Evolutionary conservation across 1,139 yeast species (phyloP), one percentile per base, ranked within the genome.

Genomic region (Meyerozyma sp.): DNA sequence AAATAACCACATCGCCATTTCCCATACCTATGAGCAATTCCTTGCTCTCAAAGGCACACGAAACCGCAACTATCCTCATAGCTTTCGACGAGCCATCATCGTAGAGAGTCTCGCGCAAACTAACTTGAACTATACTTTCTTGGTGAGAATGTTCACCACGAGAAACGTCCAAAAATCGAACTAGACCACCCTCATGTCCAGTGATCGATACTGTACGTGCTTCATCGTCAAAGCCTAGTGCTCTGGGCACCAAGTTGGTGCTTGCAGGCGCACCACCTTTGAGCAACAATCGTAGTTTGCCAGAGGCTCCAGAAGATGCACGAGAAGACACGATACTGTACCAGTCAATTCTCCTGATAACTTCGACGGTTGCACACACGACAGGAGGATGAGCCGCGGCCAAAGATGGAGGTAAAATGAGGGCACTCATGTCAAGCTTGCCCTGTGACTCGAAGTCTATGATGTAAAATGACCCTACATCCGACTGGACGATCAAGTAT

Each of bases 141-240:
- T 79, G 69, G 41, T 83, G 89, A 47, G 76, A 84, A 14, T 80
- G 65, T 53, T 87, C 96, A 25, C 86, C 87, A 49, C 83, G 80
- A 0, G 95, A 81, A 1, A 90, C 83, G 61, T 91, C 96, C 75
- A 88, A 82, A 18, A 93, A 61, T 49, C 95, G 74, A 0, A 93
- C 81, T 20, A 79, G 72, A 0, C 97, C 98, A 55, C 84, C 82
- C 32, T 77, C 76, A 59, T 89, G 97, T 1, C 97, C 98, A 0
- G 95, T 80, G 2, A 86, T 76, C 40, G 85, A 62, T 2, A 89
- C 85, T 30, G 80, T 76, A 32, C 93, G 76, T 37, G 49, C 51
- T 8, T 72, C 69, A 42, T 80, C 86, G 51, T 74, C 78, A 8
- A 73, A 66, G 13, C 93, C 81, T 29, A 81, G 55, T 8, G 79